phyloP scores from a whole-genome alignment of 805 yeast species.

The Saccharomycodes ludwigii region DNA sequence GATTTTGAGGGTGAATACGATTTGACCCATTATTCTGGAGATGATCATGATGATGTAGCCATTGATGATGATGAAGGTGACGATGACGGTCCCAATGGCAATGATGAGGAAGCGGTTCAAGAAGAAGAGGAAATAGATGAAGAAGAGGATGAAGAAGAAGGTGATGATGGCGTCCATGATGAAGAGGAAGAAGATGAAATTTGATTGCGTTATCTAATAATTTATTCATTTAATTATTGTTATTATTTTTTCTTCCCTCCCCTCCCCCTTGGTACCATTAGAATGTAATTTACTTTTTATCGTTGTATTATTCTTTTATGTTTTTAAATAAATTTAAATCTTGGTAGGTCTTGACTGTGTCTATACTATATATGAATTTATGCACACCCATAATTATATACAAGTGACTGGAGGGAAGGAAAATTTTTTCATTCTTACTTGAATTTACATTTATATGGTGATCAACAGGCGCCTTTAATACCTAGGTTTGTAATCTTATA shows the following conservation, averaged over 20 bases:
- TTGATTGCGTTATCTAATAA: slow-evolving; percentile 22
- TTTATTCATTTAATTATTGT: too few species aligned
- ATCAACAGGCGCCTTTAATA: slow-evolving; percentile 14
- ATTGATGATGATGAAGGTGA: slow-evolving; percentile 20
- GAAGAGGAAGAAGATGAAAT: slow-evolving; percentile 30
- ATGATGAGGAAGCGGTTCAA: not conserved
- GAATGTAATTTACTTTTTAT: too few species aligned
- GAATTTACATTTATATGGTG: too few species aligned
- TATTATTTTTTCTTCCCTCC: too few species aligned
- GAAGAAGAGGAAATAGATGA: slow-evolving; percentile 10
- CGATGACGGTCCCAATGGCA: slow-evolving; percentile 10
- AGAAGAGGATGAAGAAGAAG: slow-evolving; percentile 4
- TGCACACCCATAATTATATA: too few species aligned
- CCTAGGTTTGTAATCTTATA: slow-evolving; percentile 18
- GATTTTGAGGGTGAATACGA: slow-evolving; percentile 35
- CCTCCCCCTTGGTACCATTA: too few species aligned
- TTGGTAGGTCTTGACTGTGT: too few species aligned
- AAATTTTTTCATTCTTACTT: too few species aligned
- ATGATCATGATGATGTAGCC: slow-evolving; percentile 26
- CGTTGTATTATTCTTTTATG: too few species aligned
- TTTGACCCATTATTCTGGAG: slow-evolving; percentile 27
- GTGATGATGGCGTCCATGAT: slow-evolving; percentile 12
- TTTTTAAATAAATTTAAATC: too few species aligned
- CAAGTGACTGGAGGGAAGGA: too few species aligned
- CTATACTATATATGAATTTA: too few species aligned